Evolutionary conservation across 106 monocot genomes (phyloP).

Genomic region (Narthecium ossifragum): DNA sequence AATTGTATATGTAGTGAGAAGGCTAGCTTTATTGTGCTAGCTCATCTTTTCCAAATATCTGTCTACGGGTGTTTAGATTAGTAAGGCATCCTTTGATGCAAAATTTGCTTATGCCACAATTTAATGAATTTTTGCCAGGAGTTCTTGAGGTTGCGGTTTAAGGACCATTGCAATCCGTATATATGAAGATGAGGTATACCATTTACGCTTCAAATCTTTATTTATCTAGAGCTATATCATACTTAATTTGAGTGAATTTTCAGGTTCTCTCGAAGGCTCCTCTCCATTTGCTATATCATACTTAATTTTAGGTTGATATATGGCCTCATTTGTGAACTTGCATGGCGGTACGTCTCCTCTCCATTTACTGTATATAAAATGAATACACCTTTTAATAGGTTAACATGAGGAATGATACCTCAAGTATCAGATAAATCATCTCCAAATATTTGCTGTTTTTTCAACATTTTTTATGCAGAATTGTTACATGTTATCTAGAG

Average conservation of each 20-base stretch:
- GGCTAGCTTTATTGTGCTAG: neutral
- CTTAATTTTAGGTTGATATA: no score
- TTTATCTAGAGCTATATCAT: neutral
- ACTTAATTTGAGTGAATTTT: conserved; percentile 6
- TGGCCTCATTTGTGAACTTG: conserved; percentile 88
- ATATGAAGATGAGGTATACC: conserved; percentile 75
- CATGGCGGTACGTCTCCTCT: conserved; percentile 62
- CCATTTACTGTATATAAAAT: no score
- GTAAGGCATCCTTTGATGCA: neutral
- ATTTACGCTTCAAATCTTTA: neutral
- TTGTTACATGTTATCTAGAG: neutral
- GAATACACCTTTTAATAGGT: no score
- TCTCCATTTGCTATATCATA: no score
- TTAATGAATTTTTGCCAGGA: conserved; percentile 37
- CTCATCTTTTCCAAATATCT: no score
- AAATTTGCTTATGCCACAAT: neutral
- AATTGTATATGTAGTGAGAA: neutral
- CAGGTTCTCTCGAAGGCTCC: conserved; percentile 92
- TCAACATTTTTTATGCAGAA: neutral
- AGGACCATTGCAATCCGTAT: conserved; percentile 92
- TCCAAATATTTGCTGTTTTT: neutral
- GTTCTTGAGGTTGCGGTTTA: conserved; percentile 93
- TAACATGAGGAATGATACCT: no score
- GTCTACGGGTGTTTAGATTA: no score
- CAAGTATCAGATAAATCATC: neutral